A percentile compares a stretch with the other conserved stretches of the same genome.
Conservation (phyloP, 768 basidiomycete species). For the Amanita subjunquillea region DNA sequence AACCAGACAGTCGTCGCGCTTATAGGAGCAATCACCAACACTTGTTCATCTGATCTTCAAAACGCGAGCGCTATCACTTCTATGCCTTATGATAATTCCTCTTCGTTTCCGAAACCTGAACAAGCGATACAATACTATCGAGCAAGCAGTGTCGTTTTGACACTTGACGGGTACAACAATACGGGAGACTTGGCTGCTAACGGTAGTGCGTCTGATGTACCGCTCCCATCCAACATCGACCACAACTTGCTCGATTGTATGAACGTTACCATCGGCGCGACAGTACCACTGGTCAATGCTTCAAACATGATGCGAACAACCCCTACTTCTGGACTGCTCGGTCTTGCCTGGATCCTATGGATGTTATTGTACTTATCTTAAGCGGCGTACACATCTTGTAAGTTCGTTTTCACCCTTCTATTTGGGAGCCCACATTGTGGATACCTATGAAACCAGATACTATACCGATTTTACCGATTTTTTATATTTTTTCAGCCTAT, state of each 20-base stretch:
- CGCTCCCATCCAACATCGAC: slow-evolving; percentile 45
- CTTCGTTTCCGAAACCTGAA: slow-evolving; percentile 31
- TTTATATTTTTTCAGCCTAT: slow-evolving; percentile 8
- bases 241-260: slow-evolving; percentile 40
- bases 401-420: background rate
- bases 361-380: slow-evolving; percentile 12
- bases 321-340: slow-evolving; percentile 3
- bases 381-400: background rate
- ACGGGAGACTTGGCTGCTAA: slow-evolving; percentile 35
- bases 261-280: slow-evolving; percentile 49
- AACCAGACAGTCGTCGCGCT: slow-evolving; percentile 35
- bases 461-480: too few species aligned
- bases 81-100: slow-evolving; percentile 20
- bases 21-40: slow-evolving; percentile 27
- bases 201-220: slow-evolving; percentile 29
- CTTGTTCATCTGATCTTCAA: slow-evolving; percentile 24
- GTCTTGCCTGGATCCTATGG: slow-evolving; percentile 14
- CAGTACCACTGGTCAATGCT: slow-evolving; percentile 45
- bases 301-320: slow-evolving; percentile 6
- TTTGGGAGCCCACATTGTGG: too few species aligned
- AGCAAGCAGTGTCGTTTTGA: slow-evolving; percentile 49
- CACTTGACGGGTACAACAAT: slow-evolving; percentile 60
- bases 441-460: too few species aligned
- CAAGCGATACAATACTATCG: slow-evolving; percentile 63
- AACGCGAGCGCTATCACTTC: slow-evolving; percentile 13